phyloP scores from a whole-genome alignment of 345 rosid species.

The Ailanthus altissimus region DNA sequence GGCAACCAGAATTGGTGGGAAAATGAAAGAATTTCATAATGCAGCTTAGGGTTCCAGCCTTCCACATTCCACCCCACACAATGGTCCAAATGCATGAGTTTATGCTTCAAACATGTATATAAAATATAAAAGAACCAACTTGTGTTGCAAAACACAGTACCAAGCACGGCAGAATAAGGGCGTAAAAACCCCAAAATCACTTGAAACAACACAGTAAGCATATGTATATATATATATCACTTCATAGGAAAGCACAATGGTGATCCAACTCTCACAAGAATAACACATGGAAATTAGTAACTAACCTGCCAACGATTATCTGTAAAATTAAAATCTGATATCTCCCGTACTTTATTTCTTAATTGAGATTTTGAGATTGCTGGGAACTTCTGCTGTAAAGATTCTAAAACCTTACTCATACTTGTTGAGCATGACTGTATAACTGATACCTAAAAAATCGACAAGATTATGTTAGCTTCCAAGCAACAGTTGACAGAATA shows the following conservation, averaged over 20 bases:
- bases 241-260: not conserved
- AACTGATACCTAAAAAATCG: conserved; percentile 57
- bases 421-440: conserved; percentile 72
- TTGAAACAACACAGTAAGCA: not conserved
- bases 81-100: not conserved
- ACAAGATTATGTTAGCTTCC: conserved; percentile 29
- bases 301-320: conserved; percentile 95
- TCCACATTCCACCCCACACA: not conserved
- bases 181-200: not conserved
- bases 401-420: conserved; percentile 62
- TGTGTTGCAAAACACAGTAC: not conserved
- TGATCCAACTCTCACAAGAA: not conserved
- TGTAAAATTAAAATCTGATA: conserved; percentile 71
- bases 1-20: not conserved
- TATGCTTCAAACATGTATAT: not conserved
- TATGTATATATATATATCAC: not conserved
- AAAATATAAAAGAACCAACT: not conserved
- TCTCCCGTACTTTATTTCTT: conserved; percentile 76
- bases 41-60: not conserved
- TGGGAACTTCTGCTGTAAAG: conserved; percentile 78
- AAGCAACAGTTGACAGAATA: not conserved
- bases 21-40: not conserved
- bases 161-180: not conserved
- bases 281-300: conserved; percentile 2
- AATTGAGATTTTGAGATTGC: conserved; percentile 63